Evolutionary conservation across 2,329 filamentous ascomycete species (phyloP).

Genomic region (Phaeosphaeria sp.): DNA sequence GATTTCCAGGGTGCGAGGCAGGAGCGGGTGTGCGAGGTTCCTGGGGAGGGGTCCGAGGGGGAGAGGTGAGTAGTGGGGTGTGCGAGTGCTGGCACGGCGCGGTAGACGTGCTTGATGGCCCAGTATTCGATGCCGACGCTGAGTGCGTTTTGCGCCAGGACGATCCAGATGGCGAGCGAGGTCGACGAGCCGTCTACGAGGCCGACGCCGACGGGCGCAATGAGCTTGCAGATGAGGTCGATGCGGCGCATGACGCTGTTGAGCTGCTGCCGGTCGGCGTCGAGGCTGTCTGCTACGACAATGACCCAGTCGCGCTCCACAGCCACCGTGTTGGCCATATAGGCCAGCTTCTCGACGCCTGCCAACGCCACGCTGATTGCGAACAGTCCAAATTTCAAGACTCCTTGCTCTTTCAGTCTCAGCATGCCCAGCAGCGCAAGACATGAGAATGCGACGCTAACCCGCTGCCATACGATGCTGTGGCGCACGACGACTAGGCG

Average conservation of each 20-base stretch:
- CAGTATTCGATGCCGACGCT: conserved; percentile 61
- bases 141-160: conserved; percentile 57
- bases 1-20: conserved; percentile 31
- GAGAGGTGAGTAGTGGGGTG: no score
- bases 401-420: conserved; percentile 8
- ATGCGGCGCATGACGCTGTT: conserved; percentile 68
- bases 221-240: conserved; percentile 64
- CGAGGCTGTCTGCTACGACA: conserved; percentile 53
- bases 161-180: conserved; percentile 56
- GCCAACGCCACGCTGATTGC: conserved; percentile 59
- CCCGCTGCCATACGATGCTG: conserved; percentile 49
- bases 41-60: no score
- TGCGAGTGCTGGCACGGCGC: conserved; percentile 39
- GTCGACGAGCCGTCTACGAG: conserved; percentile 58
- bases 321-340: conserved; percentile 70
- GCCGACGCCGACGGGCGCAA: conserved; percentile 60
- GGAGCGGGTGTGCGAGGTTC: no score
- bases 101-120: conserved; percentile 55
- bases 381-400: conserved; percentile 37
- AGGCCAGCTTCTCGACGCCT: conserved; percentile 71
- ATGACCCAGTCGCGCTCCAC: conserved; percentile 76
- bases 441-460: conserved; percentile 42
- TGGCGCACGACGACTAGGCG: conserved; percentile 49
- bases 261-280: conserved; percentile 46
- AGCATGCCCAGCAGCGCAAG: conserved; percentile 28